Conservation (phyloP, 129 eudicot genomes). For the Calendula officinalis region DNA sequence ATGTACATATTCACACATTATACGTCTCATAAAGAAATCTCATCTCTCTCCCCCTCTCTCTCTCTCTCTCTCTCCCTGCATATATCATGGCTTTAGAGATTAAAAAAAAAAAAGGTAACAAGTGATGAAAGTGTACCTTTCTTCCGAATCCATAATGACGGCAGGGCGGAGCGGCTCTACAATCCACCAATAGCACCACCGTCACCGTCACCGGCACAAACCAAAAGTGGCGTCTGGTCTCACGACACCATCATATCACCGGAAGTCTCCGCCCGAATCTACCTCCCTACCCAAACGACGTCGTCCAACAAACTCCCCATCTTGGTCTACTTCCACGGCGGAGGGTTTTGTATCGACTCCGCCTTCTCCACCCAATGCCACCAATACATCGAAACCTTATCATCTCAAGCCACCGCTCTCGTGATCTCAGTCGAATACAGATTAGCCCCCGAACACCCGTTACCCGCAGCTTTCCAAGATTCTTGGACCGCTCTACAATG, state of each 20-base stretch:
- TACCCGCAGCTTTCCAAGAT: constrained; percentile 58
- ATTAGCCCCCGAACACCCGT: constrained; percentile 54
- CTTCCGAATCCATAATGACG: constrained; percentile 35
- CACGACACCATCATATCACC: constrained; percentile 33
- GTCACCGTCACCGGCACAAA: background rate
- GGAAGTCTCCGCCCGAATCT: constrained; percentile 28
- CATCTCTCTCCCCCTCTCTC: background rate
- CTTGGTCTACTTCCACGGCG: constrained; percentile 58
- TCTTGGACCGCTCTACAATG: constrained; percentile 55
- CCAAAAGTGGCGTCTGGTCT: constrained; percentile 14
- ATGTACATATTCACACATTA: too few species aligned
- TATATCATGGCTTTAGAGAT: constrained; percentile 17
- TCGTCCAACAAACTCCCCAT: constrained; percentile 39
- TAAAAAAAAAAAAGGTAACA: background rate
- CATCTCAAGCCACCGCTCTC: constrained; percentile 33
- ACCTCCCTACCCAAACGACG: constrained; percentile 14
- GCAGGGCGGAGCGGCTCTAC: constrained; percentile 50
- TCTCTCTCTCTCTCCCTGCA: background rate
- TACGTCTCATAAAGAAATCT: background rate
- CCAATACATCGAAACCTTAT: constrained; percentile 30
- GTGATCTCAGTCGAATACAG: constrained; percentile 56
- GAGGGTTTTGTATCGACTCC: constrained; percentile 50
- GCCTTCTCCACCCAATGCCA: constrained; percentile 39
- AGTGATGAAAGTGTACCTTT: constrained; percentile 27
- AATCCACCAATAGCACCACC: constrained; percentile 31